These are phyloP conservation scores for Heritiera fomes DNA, from an alignment of 345 rosid genomes.

Conservation along the genomic window DNA sequence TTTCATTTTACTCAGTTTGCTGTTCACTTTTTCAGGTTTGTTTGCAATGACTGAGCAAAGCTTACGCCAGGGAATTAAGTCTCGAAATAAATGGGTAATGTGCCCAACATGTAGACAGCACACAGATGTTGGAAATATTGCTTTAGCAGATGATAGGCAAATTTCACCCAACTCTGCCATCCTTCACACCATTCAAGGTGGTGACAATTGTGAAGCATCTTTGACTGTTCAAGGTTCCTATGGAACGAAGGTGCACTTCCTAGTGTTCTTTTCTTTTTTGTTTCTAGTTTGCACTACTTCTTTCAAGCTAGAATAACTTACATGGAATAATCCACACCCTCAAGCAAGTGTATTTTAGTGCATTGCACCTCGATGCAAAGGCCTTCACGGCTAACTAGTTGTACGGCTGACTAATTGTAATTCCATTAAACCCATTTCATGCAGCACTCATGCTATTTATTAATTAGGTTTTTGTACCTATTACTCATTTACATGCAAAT, in stretches of 20 bases:
- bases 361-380: not conserved
- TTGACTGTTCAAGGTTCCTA: constrained; percentile 81
- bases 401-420: not conserved
- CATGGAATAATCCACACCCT: not conserved
- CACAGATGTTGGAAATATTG: constrained; percentile 79
- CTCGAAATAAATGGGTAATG: constrained; percentile 73
- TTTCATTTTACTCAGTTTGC: constrained; percentile 1
- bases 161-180: constrained; percentile 31
- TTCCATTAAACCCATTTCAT: not conserved
- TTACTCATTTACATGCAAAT: not conserved
- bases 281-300: not conserved
- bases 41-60: constrained; percentile 75
- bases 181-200: constrained; percentile 42
- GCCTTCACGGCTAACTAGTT: not conserved
- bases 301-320: constrained; percentile 1
- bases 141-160: constrained; percentile 72
- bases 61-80: constrained; percentile 39
- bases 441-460: not conserved
- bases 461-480: not conserved
- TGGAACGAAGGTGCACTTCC: constrained; percentile 81
- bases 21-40: constrained; percentile 53
- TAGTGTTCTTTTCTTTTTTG: not conserved
- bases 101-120: constrained; percentile 94
- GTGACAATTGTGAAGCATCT: constrained; percentile 53
- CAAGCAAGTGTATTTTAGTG: not conserved